Percentiles rank a stretch among this genome's conserved stretches.
These are phyloP conservation scores for Pseudohyphozyma bogoriensis DNA, from an alignment of 768 basidiomycete species.

Conservation along the genomic window DNA sequence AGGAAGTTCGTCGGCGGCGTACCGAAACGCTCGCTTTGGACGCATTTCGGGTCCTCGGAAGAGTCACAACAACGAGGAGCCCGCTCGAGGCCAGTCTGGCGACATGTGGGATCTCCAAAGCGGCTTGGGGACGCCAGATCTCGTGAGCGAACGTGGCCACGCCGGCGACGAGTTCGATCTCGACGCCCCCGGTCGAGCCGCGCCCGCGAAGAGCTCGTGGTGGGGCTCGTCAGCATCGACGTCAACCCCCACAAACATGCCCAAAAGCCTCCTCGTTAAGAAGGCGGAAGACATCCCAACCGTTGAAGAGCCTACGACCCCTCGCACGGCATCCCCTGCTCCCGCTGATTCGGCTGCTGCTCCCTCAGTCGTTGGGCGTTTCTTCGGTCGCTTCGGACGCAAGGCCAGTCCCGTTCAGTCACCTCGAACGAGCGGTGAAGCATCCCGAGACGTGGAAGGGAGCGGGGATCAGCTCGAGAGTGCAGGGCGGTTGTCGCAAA, in stretches of 20 bases:
- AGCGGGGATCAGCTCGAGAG: background rate
- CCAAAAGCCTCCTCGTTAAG: background rate
- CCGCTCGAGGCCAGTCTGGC: background rate
- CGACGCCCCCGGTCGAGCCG: background rate
- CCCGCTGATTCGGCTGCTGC: background rate
- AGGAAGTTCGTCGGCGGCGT: background rate
- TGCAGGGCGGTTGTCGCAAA: background rate
- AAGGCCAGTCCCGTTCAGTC: background rate
- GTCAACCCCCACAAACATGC: background rate
- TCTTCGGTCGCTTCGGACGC: background rate
- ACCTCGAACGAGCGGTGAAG: background rate
- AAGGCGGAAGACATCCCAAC: background rate
- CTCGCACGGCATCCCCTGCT: background rate
- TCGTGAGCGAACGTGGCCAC: background rate
- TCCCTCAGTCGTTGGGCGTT: background rate
- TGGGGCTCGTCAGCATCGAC: background rate
- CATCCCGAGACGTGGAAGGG: background rate
- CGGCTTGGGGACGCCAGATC: background rate
- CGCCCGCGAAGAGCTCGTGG: slow-evolving; percentile 1
- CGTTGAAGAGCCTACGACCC: slow-evolving; percentile 7
- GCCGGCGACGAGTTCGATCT: slow-evolving; percentile 18
- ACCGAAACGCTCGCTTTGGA: slow-evolving; percentile 5
- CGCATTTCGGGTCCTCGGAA: background rate
- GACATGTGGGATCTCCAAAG: background rate
- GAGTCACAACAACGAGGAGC: background rate